These are phyloP conservation scores for Paraphaeosphaeria sporulosa DNA, from an alignment of 2,329 filamentous ascomycete genomes.

Conservation along the genomic window DNA sequence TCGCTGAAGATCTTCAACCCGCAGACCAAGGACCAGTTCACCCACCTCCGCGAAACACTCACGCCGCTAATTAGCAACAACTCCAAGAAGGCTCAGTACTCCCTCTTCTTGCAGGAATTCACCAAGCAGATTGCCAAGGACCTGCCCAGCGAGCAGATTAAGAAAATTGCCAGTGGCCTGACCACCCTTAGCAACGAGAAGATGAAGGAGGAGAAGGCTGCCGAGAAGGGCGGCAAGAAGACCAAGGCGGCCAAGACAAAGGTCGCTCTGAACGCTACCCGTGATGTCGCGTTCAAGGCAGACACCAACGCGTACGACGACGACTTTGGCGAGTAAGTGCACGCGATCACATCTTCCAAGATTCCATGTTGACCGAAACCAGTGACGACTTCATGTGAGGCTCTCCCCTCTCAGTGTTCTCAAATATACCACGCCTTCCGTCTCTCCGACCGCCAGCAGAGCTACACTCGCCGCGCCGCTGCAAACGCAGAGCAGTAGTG, in stretches of 20 bases:
- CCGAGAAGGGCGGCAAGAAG: slow-evolving; percentile 96
- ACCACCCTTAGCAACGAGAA: slow-evolving; percentile 97
- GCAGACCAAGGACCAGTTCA: slow-evolving; percentile 84
- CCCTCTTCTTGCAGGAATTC: slow-evolving; percentile 90
- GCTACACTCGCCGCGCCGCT: slow-evolving; percentile 19
- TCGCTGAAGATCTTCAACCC: slow-evolving; percentile 88
- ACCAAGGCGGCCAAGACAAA: slow-evolving; percentile 96
- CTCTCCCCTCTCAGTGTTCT: neutral
- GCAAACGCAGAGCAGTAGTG: slow-evolving; percentile 1
- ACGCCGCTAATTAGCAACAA: slow-evolving; percentile 77
- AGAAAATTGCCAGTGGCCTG: slow-evolving; percentile 88
- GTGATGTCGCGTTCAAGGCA: slow-evolving; percentile 62
- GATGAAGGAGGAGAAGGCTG: slow-evolving; percentile 96
- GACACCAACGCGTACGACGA: slow-evolving; percentile 85
- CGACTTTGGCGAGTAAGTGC: slow-evolving; percentile 83
- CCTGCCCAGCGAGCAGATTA: slow-evolving; percentile 89
- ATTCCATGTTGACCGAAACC: slow-evolving; percentile 26
- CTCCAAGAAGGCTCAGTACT: slow-evolving; percentile 88
- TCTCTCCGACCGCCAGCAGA: slow-evolving; percentile 18
- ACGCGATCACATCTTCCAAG: neutral
- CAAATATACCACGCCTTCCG: slow-evolving; percentile 2
- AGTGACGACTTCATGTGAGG: slow-evolving; percentile 52
- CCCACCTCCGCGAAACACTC: slow-evolving; percentile 78
- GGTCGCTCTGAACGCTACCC: slow-evolving; percentile 75
- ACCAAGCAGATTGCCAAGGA: slow-evolving; percentile 86